Conservation (phyloP, 129 eudicot species). For the Helianthus annuus region HanXRQr2.0-SUNRISE NC_035433.2:111411341-111411840, state of each 20-base stretch:
- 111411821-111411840: no score
- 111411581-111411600: neutral
- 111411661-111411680: no score
- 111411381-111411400: constrained; percentile 84
- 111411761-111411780: no score
- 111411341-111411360: constrained; percentile 89
- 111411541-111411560: neutral
- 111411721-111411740: no score
- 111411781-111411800: no score
- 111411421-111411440: constrained; percentile 21
- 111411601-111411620: neutral
- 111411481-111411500: neutral
- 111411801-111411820: no score
- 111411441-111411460: constrained; percentile 20
- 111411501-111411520: neutral
- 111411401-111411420: constrained; percentile 70
- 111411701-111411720: no score
- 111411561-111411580: no score
- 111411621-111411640: neutral
- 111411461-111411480: neutral
- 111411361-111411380: constrained; percentile 80
- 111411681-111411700: no score
- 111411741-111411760: no score
- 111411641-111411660: neutral
- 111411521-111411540: constrained; percentile 1